phyloP scores from a whole-genome alignment of 2,329 filamentous ascomycete species.

The Aspergillus proliferans region DNA sequence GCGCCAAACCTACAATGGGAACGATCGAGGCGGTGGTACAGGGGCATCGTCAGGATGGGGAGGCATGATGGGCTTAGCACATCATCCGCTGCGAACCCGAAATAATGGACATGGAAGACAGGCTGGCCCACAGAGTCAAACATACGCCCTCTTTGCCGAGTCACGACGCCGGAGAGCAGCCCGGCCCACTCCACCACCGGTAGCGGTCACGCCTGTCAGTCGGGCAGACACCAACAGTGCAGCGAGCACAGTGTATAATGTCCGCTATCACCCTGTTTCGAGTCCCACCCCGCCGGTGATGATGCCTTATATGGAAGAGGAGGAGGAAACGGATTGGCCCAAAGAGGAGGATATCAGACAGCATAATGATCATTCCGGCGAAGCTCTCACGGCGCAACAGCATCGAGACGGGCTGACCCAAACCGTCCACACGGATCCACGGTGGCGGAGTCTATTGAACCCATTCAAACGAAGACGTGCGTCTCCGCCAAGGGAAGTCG shows the following conservation, averaged over 20 bases:
- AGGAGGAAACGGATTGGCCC: slow-evolving; percentile 20
- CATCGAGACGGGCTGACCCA: slow-evolving; percentile 27
- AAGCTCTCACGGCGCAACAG: slow-evolving; percentile 15
- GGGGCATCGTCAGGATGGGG: slow-evolving; percentile 35
- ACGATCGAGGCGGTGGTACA: slow-evolving; percentile 33
- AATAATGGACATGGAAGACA: slow-evolving; percentile 22
- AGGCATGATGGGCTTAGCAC: slow-evolving; percentile 29
- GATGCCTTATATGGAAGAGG: slow-evolving; percentile 29
- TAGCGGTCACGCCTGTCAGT: slow-evolving; percentile 51
- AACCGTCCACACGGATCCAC: slow-evolving; percentile 24
- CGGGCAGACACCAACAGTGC: slow-evolving; percentile 57
- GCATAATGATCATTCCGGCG: slow-evolving; percentile 7
- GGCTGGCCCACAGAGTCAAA: slow-evolving; percentile 14
- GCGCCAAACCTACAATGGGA: slow-evolving; percentile 28
- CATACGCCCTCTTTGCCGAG: slow-evolving; percentile 7
- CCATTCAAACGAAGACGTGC: slow-evolving; percentile 54
- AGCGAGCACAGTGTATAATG: slow-evolving; percentile 58
- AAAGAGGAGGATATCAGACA: slow-evolving; percentile 18
- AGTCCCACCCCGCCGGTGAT: slow-evolving; percentile 41
- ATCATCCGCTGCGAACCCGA: slow-evolving; percentile 31
- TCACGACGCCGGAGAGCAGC: slow-evolving; percentile 11
- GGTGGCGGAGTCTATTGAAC: slow-evolving; percentile 50
- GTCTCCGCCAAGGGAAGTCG: slow-evolving; percentile 55
- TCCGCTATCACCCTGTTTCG: slow-evolving; percentile 53
- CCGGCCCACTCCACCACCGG: slow-evolving; percentile 40